A percentile compares a stretch with the other conserved stretches of the same genome.
phyloP scores from a whole-genome alignment of 106 monocot genomes.

The Phalaenopsis equestris region DNA sequence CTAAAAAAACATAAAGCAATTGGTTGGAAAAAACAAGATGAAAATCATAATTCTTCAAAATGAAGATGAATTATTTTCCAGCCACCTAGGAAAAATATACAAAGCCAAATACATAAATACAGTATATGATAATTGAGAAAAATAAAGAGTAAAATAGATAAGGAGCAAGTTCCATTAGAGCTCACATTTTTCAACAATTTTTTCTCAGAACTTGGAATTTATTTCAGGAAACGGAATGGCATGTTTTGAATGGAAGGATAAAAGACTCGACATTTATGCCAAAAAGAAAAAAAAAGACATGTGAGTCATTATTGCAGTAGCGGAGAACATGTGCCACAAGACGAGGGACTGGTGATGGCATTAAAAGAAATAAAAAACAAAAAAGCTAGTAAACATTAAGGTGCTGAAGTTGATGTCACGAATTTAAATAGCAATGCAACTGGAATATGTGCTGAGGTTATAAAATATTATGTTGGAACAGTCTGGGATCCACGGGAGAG shows the following conservation, averaged over 20 bases:
- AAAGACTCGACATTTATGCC: neutral
- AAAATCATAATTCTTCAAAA: no score
- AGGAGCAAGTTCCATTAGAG: no score
- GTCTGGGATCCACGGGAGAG: neutral
- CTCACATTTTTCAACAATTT: neutral
- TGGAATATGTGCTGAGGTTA: neutral
- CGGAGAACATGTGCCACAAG: neutral
- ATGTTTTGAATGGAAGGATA: neutral
- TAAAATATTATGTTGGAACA: neutral
- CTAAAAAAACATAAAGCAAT: no score
- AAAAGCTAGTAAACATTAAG: no score
- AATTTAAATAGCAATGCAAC: neutral
- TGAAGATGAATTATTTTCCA: no score
- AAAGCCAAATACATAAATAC: no score
- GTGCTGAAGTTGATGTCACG: neutral
- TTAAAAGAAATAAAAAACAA: no score
- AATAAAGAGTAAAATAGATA: no score
- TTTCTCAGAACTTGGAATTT: neutral
- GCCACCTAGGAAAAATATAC: no score
- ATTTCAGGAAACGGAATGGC: neutral
- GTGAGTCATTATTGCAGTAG: neutral
- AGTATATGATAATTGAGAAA: no score
- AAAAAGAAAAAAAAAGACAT: neutral
- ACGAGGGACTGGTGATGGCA: neutral
- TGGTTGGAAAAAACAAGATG: no score